Evolutionary conservation across 2,329 filamentous ascomycete genomes (phyloP).

Genomic region (Coccinonectria pachysandricola): DNA sequence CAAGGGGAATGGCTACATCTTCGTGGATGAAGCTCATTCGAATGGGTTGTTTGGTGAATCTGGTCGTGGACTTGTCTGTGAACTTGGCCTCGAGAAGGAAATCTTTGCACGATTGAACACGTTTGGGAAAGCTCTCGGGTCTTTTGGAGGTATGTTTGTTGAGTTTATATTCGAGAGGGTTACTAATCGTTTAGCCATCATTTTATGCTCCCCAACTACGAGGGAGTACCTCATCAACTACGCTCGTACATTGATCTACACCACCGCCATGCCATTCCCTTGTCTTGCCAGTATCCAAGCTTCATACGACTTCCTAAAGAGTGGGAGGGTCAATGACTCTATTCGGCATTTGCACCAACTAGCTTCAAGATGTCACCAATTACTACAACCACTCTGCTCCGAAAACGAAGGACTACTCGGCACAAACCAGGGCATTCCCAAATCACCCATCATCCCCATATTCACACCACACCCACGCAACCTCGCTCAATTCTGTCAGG

Average conservation of each 20-base stretch:
- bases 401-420: slow-evolving; percentile 20
- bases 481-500: slow-evolving; percentile 50
- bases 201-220: slow-evolving; percentile 50
- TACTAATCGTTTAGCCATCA: slow-evolving; percentile 27
- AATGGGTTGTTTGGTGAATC: slow-evolving; percentile 47
- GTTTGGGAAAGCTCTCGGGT: slow-evolving; percentile 58
- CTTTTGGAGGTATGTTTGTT: slow-evolving; percentile 54
- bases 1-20: slow-evolving; percentile 46
- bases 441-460: slow-evolving; percentile 55
- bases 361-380: slow-evolving; percentile 29
- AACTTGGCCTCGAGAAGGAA: slow-evolving; percentile 42
- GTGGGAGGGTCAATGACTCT: slow-evolving; percentile 34
- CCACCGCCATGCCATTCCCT: slow-evolving; percentile 56
- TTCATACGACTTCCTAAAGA: slow-evolving; percentile 45
- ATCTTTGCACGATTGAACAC: slow-evolving; percentile 52
- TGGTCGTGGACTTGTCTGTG: slow-evolving; percentile 48
- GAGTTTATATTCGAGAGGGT: not conserved
- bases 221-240: slow-evolving; percentile 64
- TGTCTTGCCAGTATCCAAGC: slow-evolving; percentile 48
- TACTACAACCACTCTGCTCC: slow-evolving; percentile 31
- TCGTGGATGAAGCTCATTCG: slow-evolving; percentile 61
- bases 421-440: slow-evolving; percentile 26
- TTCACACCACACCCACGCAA: slow-evolving; percentile 47
- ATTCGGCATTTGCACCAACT: slow-evolving; percentile 23
- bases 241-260: slow-evolving; percentile 65